Percentiles rank a stretch among this genome's conserved stretches.
These are phyloP conservation scores for Calvatia gigantea DNA, from an alignment of 768 basidiomycete genomes.

Conservation along the genomic window DNA sequence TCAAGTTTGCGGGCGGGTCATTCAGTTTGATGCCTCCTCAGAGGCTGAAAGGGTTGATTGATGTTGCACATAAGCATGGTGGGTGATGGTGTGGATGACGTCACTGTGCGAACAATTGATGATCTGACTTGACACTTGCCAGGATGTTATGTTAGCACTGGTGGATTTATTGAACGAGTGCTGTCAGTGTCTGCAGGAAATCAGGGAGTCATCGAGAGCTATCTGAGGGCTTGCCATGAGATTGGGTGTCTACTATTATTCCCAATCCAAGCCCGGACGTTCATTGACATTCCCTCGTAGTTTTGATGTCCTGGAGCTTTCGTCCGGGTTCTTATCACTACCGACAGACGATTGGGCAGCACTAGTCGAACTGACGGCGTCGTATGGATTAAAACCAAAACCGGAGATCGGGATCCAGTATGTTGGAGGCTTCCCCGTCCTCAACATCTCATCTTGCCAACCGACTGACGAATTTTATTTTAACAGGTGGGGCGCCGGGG, in stretches of 20 bases:
- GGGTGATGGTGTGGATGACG: conserved; percentile 10
- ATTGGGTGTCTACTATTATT: conserved; percentile 23
- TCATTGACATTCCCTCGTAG: conserved; percentile 11
- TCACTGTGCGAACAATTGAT: background rate
- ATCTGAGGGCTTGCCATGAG: conserved; percentile 32
- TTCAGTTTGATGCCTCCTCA: conserved; percentile 41
- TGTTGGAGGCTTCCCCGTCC: background rate
- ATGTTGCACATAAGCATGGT: conserved; percentile 36
- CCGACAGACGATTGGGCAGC: conserved; percentile 40
- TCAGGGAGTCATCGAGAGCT: conserved; percentile 28
- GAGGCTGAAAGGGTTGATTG: conserved; percentile 32
- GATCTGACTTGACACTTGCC: background rate
- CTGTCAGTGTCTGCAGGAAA: conserved; percentile 30
- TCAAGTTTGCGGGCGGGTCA: conserved; percentile 43
- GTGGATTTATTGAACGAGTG: conserved; percentile 38
- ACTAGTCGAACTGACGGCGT: conserved; percentile 34
- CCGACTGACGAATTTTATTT: background rate
- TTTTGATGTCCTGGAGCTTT: conserved; percentile 44
- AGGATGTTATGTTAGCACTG: conserved; percentile 36
- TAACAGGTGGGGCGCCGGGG: conserved; percentile 37
- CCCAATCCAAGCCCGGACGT: background rate
- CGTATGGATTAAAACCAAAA: conserved; percentile 38
- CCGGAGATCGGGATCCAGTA: conserved; percentile 42
- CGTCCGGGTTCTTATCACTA: conserved; percentile 43
- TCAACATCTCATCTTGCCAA: background rate